Evolutionary conservation across 352 stramenopile genomes (phyloP), one percentile per base, ranked within the genome.

Genomic region (Plasmopara viticola): DNA sequence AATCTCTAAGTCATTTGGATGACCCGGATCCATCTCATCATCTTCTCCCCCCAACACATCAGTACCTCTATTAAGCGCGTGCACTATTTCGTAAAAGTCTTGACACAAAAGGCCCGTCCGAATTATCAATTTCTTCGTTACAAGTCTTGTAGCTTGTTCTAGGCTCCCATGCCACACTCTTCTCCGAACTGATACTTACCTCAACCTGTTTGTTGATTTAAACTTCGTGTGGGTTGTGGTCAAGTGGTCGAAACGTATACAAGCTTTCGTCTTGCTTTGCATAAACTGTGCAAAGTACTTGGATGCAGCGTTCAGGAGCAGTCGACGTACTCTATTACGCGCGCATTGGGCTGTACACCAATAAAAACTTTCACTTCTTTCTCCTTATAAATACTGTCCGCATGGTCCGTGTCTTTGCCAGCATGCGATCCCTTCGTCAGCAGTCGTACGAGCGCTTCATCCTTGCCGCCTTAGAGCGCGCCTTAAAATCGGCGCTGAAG

Each of bases 61-160:
- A 8, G 8, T 56, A 46, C 30, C 51, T 1, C 48, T 57, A 47
- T 87, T 62, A 17, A 80, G 58, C 30, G 87, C 84, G 56, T 97
- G 84, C 43, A 87, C 79, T 54, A 98, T 98, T 33, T 96, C 73
- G 7, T 76, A 74, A 25, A 48, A 98, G 67, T 45, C 90, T 84
- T 2, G 95, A 96, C 37, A 94, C 72, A 59, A 99, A 99, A 13
- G 90, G 89, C 42, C 79, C 78, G 6, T 85, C 72, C 30, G 74
- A 87, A 67, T 99, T 99, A 68, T 98, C 91, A 44, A 97, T 95
- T 20, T 72, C 70, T 50, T 94, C 83, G 18, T 86, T 62, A 56
- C 97, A 98, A 33, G 29, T 93, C 63, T 68, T 98, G 92, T 25
- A 90, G 91, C 53, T 97, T 97, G 45, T 74, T 54, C 44, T 64